Conservation (phyloP, 768 basidiomycete genomes). For the Dentipellis fragilis region DNA sequence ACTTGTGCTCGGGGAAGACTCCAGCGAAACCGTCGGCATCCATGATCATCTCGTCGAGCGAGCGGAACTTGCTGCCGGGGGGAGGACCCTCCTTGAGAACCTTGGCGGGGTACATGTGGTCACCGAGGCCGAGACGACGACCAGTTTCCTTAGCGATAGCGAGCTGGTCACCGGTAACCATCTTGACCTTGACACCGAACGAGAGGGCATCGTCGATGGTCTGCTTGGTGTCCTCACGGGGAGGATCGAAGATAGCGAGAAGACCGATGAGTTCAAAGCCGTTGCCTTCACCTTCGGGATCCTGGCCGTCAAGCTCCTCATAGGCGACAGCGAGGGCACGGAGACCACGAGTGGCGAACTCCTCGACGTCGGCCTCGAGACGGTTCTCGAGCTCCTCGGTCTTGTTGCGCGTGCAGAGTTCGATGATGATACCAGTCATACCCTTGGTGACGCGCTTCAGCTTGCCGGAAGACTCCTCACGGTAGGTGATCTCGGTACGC, state of each 20-base stretch:
- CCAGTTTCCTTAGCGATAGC: constrained; percentile 99
- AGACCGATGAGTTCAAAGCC: constrained; percentile 97
- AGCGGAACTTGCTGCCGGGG: constrained; percentile 73
- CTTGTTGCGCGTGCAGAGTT: constrained; percentile 96
- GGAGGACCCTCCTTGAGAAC: constrained; percentile 96
- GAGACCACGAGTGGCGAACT: constrained; percentile 91
- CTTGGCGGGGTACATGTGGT: constrained; percentile 99
- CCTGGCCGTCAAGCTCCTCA: constrained; percentile 83
- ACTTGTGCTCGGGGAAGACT: constrained; percentile 99
- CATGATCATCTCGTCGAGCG: constrained; percentile 97
- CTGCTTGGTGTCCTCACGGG: constrained; percentile 96
- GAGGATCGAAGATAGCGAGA: constrained; percentile 95
- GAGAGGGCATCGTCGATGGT: constrained; percentile 95
- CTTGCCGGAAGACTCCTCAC: constrained; percentile 87
- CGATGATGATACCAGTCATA: constrained; percentile 98
- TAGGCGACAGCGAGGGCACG: constrained; percentile 94
- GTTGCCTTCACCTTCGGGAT: constrained; percentile 81
- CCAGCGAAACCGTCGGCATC: constrained; percentile 99
- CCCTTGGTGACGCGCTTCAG: constrained; percentile 99
- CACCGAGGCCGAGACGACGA: constrained; percentile 93
- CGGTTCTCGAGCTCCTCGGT: constrained; percentile 83
- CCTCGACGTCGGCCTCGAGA: constrained; percentile 92
- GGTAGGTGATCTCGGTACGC: constrained; percentile 98
- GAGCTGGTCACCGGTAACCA: constrained; percentile 99
- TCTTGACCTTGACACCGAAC: constrained; percentile 97